Percentiles rank a stretch among this genome's conserved stretches.
These are phyloP conservation scores for Phalaenopsis aphrodite DNA, from an alignment of 106 monocot species.

Conservation along the genomic window DNA sequence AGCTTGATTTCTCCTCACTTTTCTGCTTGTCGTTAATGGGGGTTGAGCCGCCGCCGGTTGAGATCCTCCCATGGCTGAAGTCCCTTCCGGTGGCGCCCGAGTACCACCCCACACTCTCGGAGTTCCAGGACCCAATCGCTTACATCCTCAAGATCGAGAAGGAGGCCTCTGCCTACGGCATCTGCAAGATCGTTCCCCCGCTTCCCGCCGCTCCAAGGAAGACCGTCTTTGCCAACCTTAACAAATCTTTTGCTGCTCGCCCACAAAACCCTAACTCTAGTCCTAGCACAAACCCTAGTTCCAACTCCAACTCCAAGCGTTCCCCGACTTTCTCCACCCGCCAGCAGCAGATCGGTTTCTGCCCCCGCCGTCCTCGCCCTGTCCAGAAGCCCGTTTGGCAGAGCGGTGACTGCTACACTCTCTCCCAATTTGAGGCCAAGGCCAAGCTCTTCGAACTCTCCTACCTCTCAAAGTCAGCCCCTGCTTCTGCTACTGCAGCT, in stretches of 20 bases:
- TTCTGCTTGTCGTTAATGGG: not conserved
- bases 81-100: slow-evolving; percentile 70
- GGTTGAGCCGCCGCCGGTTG: slow-evolving; percentile 7
- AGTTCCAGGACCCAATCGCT: slow-evolving; percentile 85
- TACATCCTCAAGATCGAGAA: slow-evolving; percentile 79
- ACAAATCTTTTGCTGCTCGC: slow-evolving; percentile 52
- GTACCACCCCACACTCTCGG: slow-evolving; percentile 63
- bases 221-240: slow-evolving; percentile 44
- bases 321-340: slow-evolving; percentile 59
- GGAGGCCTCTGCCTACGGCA: slow-evolving; percentile 62
- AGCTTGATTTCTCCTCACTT: not conserved
- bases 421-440: slow-evolving; percentile 66
- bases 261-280: slow-evolving; percentile 7
- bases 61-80: slow-evolving; percentile 56
- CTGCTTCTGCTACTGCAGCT: not conserved
- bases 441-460: slow-evolving; percentile 49
- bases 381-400: slow-evolving; percentile 77
- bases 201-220: slow-evolving; percentile 55
- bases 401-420: slow-evolving; percentile 64
- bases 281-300: slow-evolving; percentile 4
- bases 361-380: slow-evolving; percentile 52
- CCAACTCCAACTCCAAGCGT: not conserved
- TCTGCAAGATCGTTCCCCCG: slow-evolving; percentile 91
- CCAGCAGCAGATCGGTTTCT: slow-evolving; percentile 77
- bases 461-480: slow-evolving; percentile 19